Conservation (phyloP, 139 green algal species). For the Chara braunii region DNA sequence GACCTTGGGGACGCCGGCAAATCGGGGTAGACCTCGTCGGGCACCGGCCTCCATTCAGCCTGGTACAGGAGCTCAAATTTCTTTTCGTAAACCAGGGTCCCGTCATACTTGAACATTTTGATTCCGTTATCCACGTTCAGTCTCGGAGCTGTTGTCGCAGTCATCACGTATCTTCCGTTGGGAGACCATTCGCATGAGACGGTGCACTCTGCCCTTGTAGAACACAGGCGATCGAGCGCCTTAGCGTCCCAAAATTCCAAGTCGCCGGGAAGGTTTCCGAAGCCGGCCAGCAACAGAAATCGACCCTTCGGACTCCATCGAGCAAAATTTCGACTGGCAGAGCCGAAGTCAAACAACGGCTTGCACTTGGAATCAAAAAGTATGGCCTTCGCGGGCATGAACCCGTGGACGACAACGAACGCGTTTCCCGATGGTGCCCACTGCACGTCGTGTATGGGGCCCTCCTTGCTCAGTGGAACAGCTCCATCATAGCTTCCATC, state of each 20-base stretch:
- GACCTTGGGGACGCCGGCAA: conserved; percentile 3
- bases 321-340: conserved; percentile 71
- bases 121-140: conserved; percentile 90
- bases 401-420: conserved; percentile 71
- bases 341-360: conserved; percentile 73
- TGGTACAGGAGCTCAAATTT: conserved; percentile 56
- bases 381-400: conserved; percentile 70
- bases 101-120: conserved; percentile 75
- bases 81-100: conserved; percentile 47
- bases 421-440: conserved; percentile 76
- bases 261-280: conserved; percentile 71
- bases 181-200: conserved; percentile 76
- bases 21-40: conserved; percentile 17
- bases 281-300: conserved; percentile 48
- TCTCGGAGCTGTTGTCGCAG: conserved; percentile 71
- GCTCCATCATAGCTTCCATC: conserved; percentile 54
- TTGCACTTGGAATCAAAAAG: conserved; percentile 77
- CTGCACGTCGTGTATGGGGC: conserved; percentile 89
- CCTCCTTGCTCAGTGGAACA: conserved; percentile 70
- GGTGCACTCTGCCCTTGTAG: conserved; percentile 15
- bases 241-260: conserved; percentile 48
- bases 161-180: conserved; percentile 72
- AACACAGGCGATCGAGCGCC: conserved; percentile 8
- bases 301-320: conserved; percentile 67
- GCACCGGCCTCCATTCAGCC: conserved; percentile 26